Evolutionary conservation across 2,329 filamentous ascomycete species (phyloP).

Genomic region (Nothophaeocryptopus gaeumannii): DNA sequence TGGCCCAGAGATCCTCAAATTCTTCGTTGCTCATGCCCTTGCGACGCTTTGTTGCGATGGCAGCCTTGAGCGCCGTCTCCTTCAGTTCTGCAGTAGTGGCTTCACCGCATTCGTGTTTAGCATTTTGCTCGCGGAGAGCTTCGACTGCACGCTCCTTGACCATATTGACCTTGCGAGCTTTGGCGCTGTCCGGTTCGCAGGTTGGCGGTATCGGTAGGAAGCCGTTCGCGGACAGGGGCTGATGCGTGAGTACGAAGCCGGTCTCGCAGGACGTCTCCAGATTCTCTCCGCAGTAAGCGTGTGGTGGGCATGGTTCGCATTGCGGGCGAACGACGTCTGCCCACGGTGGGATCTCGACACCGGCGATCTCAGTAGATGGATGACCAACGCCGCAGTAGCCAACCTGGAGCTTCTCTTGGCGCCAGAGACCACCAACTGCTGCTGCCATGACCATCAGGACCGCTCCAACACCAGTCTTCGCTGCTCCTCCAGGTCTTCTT

Average conservation of each 20-base stretch:
- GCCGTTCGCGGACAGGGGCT: slow-evolving; percentile 79
- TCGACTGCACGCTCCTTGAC: slow-evolving; percentile 87
- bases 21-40: slow-evolving; percentile 82
- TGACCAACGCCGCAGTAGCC: slow-evolving; percentile 86
- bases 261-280: slow-evolving; percentile 77
- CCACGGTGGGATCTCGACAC: slow-evolving; percentile 70
- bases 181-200: slow-evolving; percentile 92
- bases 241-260: slow-evolving; percentile 80
- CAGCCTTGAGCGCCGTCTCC: slow-evolving; percentile 70
- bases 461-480: slow-evolving; percentile 64
- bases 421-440: slow-evolving; percentile 77
- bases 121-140: slow-evolving; percentile 77
- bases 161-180: slow-evolving; percentile 78
- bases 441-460: slow-evolving; percentile 68
- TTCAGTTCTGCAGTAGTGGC: slow-evolving; percentile 64
- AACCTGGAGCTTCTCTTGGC: slow-evolving; percentile 92
- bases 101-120: slow-evolving; percentile 87
- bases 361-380: slow-evolving; percentile 57
- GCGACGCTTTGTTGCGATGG: slow-evolving; percentile 70
- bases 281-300: slow-evolving; percentile 82
- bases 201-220: slow-evolving; percentile 81
- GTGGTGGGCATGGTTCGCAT: slow-evolving; percentile 85
- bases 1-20: slow-evolving; percentile 83
- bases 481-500: slow-evolving; percentile 44
- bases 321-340: slow-evolving; percentile 68